These are phyloP conservation scores for Zopfia rhizophila DNA, from an alignment of 2,329 filamentous ascomycete genomes.

Conservation along the genomic window DNA sequence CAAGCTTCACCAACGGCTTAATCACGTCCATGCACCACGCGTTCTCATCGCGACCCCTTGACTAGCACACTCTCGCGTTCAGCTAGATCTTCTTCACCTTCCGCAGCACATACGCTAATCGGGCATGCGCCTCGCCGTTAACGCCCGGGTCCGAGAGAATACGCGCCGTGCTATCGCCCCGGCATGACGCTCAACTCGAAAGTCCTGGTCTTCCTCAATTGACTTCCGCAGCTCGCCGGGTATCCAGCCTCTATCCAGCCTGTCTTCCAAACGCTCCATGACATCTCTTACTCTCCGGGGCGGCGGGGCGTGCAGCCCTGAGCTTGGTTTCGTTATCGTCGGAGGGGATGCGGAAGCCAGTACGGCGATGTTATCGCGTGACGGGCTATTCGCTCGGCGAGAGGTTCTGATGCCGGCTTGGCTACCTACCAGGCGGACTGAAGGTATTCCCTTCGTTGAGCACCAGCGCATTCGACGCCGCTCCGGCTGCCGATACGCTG, in stretches of 20 bases:
- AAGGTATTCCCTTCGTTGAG: conserved; percentile 24
- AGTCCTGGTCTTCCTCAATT: conserved; percentile 22
- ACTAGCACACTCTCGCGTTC: conserved; percentile 15
- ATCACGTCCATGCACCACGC: conserved; percentile 24
- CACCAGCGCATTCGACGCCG: conserved; percentile 18
- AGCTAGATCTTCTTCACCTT: conserved; percentile 22
- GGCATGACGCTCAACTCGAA: conserved; percentile 22
- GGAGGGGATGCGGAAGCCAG: conserved; percentile 21
- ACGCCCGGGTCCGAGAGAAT: conserved; percentile 9
- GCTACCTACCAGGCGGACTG: conserved; percentile 20
- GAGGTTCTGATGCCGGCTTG: conserved; percentile 18
- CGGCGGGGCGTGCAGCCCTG: conserved; percentile 16
- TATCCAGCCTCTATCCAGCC: conserved; percentile 26
- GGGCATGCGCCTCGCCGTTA: conserved; percentile 10
- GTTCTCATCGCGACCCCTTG: conserved; percentile 21
- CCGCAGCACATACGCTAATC: conserved; percentile 16
- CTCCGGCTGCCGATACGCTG: conserved; percentile 23
- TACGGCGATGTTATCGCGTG: conserved; percentile 16
- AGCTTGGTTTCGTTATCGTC: conserved; percentile 24
- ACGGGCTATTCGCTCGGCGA: conserved; percentile 14
- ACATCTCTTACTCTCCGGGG: conserved; percentile 23
- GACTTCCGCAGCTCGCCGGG: conserved; percentile 15
- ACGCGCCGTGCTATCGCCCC: conserved; percentile 12
- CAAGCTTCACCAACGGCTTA: conserved; percentile 20
- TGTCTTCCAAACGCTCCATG: conserved; percentile 20